These are phyloP conservation scores for Aspergillus sclerotiicarbonarius DNA, from an alignment of 495 filamentous ascomycete genomes.

Conservation along the genomic window DNA sequence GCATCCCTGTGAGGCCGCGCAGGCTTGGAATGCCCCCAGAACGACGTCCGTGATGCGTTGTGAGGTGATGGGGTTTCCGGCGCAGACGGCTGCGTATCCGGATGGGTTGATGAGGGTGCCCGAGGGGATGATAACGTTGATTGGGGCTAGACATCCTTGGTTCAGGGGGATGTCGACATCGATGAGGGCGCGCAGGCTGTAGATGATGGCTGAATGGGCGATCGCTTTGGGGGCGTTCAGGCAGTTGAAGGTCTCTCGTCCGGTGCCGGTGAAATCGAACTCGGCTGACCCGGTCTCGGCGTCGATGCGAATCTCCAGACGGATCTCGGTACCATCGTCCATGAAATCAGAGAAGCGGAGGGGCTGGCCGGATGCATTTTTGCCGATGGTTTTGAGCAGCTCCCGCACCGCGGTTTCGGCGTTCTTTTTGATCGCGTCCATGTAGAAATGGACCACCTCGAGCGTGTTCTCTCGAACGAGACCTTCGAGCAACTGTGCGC, in stretches of 20 bases:
- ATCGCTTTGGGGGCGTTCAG: slow-evolving; percentile 89
- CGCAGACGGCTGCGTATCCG: slow-evolving; percentile 75
- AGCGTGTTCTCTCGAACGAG: slow-evolving; percentile 90
- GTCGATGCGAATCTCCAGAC: slow-evolving; percentile 81
- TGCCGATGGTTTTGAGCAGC: slow-evolving; percentile 73
- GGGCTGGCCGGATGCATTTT: slow-evolving; percentile 72
- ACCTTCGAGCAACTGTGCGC: slow-evolving; percentile 80
- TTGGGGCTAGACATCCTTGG: slow-evolving; percentile 86
- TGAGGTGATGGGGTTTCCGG: slow-evolving; percentile 88
- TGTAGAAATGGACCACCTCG: slow-evolving; percentile 91
- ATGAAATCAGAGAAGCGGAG: slow-evolving; percentile 88
- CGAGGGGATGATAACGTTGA: slow-evolving; percentile 76
- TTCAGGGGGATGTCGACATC: slow-evolving; percentile 90
- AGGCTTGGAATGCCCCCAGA: slow-evolving; percentile 78
- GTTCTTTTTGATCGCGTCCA: slow-evolving; percentile 89
- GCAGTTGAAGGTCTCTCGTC: slow-evolving; percentile 51
- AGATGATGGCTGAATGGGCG: slow-evolving; percentile 91
- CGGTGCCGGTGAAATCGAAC: slow-evolving; percentile 7
- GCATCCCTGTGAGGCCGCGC: slow-evolving; percentile 82
- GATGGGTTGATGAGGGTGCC: slow-evolving; percentile 78
- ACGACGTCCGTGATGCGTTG: slow-evolving; percentile 92
- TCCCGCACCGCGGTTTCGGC: slow-evolving; percentile 82
- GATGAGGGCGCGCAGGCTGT: slow-evolving; percentile 85
- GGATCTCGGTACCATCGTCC: slow-evolving; percentile 94
- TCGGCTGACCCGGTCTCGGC: slow-evolving; percentile 65